A percentile compares a stretch with the other conserved stretches of the same genome.
Conservation (phyloP, 1,284 basidiomycete species). For the Trichosporon inkin region DNA sequence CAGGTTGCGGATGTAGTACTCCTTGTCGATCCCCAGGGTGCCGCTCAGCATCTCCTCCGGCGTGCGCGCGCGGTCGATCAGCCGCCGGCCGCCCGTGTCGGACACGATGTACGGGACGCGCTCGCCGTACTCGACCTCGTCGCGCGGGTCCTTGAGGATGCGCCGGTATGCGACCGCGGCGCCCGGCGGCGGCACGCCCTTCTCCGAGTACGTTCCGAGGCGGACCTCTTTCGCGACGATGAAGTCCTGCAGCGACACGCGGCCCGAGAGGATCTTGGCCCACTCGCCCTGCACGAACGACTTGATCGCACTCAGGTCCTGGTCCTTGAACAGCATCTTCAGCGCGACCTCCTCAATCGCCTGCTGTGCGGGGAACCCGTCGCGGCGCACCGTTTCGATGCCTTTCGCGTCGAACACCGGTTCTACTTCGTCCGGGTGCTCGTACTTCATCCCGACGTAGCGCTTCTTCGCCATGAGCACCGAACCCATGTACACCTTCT, state of each 20-base stretch:
- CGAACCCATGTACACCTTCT: conserved; percentile 94
- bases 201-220: conserved; percentile 88
- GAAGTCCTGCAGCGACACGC: conserved; percentile 80
- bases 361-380: conserved; percentile 78
- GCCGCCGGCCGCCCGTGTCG: conserved; percentile 62
- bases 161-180: conserved; percentile 77
- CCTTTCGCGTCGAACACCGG: conserved; percentile 94
- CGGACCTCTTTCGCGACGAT: conserved; percentile 91
- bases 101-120: conserved; percentile 86
- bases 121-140: conserved; percentile 88
- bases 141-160: conserved; percentile 68
- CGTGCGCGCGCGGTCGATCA: conserved; percentile 76
- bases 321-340: conserved; percentile 85
- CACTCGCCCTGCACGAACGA: conserved; percentile 81
- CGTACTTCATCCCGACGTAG: conserved; percentile 94
- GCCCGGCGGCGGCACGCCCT: conserved; percentile 80
- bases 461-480: conserved; percentile 94
- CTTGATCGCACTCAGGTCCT: conserved; percentile 84
- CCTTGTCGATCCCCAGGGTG: conserved; percentile 66
- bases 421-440: conserved; percentile 69
- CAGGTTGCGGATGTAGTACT: conserved; percentile 85
- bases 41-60: conserved; percentile 74
- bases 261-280: conserved; percentile 76
- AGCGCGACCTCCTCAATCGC: conserved; percentile 84
- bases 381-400: conserved; percentile 91